These are phyloP conservation scores for Rhizophora mangle DNA, from an alignment of 345 rosid species.

Conservation along the genomic window DNA sequence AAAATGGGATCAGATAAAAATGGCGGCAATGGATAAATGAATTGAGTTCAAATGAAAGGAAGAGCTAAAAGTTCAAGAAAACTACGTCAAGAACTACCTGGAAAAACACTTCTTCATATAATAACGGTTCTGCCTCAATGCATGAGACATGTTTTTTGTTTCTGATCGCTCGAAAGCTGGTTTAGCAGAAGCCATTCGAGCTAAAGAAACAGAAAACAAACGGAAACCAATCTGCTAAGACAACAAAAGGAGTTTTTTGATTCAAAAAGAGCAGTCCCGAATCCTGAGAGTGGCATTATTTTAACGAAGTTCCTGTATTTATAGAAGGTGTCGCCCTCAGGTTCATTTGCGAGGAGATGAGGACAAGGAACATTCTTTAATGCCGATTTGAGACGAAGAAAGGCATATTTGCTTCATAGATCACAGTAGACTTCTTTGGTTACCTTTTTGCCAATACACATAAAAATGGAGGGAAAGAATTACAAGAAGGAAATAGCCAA, in stretches of 20 bases:
- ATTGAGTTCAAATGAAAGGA: background rate
- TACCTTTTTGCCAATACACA: background rate
- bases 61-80: background rate
- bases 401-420: slow-evolving; percentile 14
- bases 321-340: background rate
- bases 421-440: slow-evolving; percentile 6
- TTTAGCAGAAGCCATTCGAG: slow-evolving; percentile 11
- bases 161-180: slow-evolving; percentile 30
- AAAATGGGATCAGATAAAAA: background rate
- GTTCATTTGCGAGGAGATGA: background rate
- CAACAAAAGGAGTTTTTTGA: background rate
- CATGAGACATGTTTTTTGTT: slow-evolving; percentile 80
- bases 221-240: background rate
- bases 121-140: slow-evolving; percentile 67
- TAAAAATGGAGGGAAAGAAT: slow-evolving; percentile 12
- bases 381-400: slow-evolving; percentile 10
- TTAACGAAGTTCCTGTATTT: background rate
- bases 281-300: background rate
- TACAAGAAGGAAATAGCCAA: too few relatives aligned
- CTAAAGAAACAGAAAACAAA: background rate
- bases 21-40: background rate
- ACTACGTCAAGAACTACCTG: slow-evolving; percentile 33
- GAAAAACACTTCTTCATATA: slow-evolving; percentile 79
- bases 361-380: slow-evolving; percentile 16
- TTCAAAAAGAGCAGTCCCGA: background rate